Base-by-base conservation (phyloP, 2,329 filamentous ascomycete species). In the Emericellopsis cladophorae region DNA sequence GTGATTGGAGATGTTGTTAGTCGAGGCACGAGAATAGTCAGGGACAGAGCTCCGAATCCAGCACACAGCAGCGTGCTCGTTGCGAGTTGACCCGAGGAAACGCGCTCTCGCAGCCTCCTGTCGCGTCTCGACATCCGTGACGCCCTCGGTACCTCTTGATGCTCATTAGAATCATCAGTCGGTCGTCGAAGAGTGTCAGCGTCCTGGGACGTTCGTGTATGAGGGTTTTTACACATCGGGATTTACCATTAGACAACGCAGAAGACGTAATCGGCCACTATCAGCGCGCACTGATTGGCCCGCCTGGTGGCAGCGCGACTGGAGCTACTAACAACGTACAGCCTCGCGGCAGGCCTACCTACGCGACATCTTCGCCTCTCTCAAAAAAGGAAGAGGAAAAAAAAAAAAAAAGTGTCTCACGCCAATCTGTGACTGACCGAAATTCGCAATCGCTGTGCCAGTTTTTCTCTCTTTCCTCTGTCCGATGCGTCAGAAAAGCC, bases 21-120 rank as follows among this genome's bases (percentile, higher is more conserved):
- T 38, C 36, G 18, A 29, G 16, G 31, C 23, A 48, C 49, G 49
- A 52, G 49, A 52, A 52, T 45, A 45, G 45, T 45, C 49, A 49
- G 50, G 46, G 41, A 49, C 47, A 43, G 41, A 37, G 46, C 7
- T 29, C 26, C 26, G 4, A 29, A 29, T 12, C 26, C 26, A 29
- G 18, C 16, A 18, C 18, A 16, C 21, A 11, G 32, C 32, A 15
- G 18, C 9, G n/a, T 9, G 37, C n/a, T 39, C 37, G 36, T 38
- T 41, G 40, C 45, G 40, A 37, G 31, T 23, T 36, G 37, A 23
- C 37, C 37, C 37, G 37, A 40, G 26, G 37, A 26, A 40, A 40
- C 37, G 37, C 37, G 37, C 18, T 16, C 29, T 40, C 31, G 26
- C 18, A 29, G 18, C 6, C 9, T 14, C 22, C 26, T 21, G 37